phyloP scores from a whole-genome alignment of 2,329 filamentous ascomycete genomes.

The Trichoderma cornu-damae region DNA sequence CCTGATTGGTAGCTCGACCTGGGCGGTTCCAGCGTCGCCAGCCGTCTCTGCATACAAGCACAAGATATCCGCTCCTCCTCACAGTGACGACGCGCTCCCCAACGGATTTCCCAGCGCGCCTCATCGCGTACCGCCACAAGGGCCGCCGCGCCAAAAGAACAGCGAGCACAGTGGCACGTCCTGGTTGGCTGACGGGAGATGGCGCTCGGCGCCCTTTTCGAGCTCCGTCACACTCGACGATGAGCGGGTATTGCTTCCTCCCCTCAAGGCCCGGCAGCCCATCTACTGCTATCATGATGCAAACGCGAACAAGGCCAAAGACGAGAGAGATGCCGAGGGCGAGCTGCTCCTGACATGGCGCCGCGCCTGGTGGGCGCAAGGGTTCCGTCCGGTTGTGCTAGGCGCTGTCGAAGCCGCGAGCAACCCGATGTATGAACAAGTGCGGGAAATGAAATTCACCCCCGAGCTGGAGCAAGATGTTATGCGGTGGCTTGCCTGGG shows the following conservation, averaged over 20 bases:
- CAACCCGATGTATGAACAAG: constrained; percentile 69
- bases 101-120: constrained; percentile 61
- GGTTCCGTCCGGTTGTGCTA: constrained; percentile 80
- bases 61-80: constrained; percentile 47
- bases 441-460: constrained; percentile 61
- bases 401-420: constrained; percentile 74
- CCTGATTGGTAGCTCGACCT: constrained; percentile 49
- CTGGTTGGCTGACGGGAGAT: constrained; percentile 88
- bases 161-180: constrained; percentile 71
- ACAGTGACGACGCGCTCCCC: constrained; percentile 37
- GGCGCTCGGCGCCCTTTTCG: constrained; percentile 80
- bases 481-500: constrained; percentile 88
- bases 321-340: constrained; percentile 66
- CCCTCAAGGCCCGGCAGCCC: constrained; percentile 60
- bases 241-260: constrained; percentile 76
- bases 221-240: constrained; percentile 75
- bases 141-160: constrained; percentile 68
- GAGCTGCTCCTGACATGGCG: constrained; percentile 81
- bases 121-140: constrained; percentile 62
- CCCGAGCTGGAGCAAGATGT: constrained; percentile 61
- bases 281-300: constrained; percentile 92
- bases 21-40: constrained; percentile 43
- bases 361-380: constrained; percentile 91
- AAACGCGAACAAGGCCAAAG: constrained; percentile 55
- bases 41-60: constrained; percentile 47